Conservation (phyloP, 2,329 filamentous ascomycete genomes). For the Cladophialophora carrionii region DNA sequence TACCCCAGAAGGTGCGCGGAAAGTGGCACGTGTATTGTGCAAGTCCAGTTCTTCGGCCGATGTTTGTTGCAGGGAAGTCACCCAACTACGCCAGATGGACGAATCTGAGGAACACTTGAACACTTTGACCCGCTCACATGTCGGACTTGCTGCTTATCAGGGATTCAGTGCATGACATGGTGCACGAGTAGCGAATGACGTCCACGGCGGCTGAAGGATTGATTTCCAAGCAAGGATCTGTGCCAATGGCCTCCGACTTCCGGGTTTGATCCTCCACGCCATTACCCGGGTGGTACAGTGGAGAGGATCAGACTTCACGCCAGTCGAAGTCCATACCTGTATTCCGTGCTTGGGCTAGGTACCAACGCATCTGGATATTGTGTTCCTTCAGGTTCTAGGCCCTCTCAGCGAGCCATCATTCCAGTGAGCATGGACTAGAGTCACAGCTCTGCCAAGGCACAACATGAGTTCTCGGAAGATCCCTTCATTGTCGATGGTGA, state of each 20-base stretch:
- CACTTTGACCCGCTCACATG: background rate
- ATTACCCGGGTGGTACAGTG: background rate
- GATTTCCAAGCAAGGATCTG: constrained; percentile 14
- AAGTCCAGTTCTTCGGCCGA: background rate
- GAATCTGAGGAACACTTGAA: background rate
- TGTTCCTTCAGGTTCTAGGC: background rate
- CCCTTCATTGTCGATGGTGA: background rate
- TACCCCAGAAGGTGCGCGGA: background rate
- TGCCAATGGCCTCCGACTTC: background rate
- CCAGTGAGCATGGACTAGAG: background rate
- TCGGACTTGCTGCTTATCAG: background rate
- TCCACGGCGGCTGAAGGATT: background rate
- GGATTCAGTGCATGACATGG: background rate
- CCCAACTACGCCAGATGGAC: background rate
- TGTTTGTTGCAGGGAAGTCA: background rate
- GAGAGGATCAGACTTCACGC: background rate
- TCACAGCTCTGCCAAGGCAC: background rate
- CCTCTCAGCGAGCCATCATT: background rate
- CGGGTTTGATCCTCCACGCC: constrained; percentile 4
- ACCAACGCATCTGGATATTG: background rate
- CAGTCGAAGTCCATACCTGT: background rate
- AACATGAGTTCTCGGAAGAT: background rate
- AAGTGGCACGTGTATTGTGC: background rate
- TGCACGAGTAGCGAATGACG: constrained; percentile 3
- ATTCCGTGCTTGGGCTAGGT: background rate